These are phyloP conservation scores for Stagonosporopsis rhizophila DNA, from an alignment of 2,329 filamentous ascomycete species.

Conservation along the genomic window DNA sequence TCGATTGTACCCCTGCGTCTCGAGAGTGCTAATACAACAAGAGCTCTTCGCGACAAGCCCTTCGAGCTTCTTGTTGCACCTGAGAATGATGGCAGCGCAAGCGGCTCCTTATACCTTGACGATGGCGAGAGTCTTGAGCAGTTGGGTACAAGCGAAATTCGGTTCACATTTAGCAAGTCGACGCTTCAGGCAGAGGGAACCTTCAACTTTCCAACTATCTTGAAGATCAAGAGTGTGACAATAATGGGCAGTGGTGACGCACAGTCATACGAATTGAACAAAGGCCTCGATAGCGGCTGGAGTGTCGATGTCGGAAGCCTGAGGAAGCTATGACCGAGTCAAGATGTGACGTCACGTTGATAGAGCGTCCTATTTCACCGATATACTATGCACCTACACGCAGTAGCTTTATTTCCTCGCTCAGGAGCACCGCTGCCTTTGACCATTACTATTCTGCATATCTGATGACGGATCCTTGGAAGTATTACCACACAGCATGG, in stretches of 20 bases:
- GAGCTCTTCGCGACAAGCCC: conserved; percentile 66
- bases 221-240: conserved; percentile 34
- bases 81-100: conserved; percentile 66
- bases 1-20: conserved; percentile 67
- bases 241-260: conserved; percentile 28
- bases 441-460: not conserved
- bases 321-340: conserved; percentile 10
- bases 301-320: conserved; percentile 24
- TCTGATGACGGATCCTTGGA: not conserved
- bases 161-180: conserved; percentile 65
- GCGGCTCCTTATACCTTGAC: conserved; percentile 75
- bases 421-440: not conserved
- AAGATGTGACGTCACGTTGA: conserved; percentile 6
- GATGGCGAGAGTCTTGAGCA: conserved; percentile 75
- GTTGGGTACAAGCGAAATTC: conserved; percentile 61
- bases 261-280: conserved; percentile 33
- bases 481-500: not conserved
- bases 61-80: conserved; percentile 77
- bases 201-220: conserved; percentile 58
- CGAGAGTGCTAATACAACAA: conserved; percentile 66
- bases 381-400: not conserved
- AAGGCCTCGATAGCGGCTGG: conserved; percentile 32
- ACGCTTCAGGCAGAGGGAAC: conserved; percentile 60
- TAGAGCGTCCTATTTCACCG: not conserved
- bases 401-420: not conserved